Evolutionary conservation across 106 monocot genomes (phyloP).

Genomic region (Gastrodia elata): DNA sequence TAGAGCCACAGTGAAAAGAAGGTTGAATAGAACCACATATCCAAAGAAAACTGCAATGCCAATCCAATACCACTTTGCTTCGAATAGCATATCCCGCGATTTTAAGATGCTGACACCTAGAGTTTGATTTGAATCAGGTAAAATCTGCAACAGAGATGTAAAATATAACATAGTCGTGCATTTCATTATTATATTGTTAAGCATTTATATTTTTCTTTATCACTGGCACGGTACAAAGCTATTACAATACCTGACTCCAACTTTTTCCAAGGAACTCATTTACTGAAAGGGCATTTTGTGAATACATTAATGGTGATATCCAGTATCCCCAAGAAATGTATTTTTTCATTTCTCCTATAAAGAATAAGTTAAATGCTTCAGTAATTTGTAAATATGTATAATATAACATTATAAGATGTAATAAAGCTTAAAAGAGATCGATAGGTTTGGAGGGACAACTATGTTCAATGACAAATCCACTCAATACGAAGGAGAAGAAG

Average conservation of each 20-base stretch:
- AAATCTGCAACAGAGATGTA: constrained; percentile 13
- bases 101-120: constrained; percentile 36
- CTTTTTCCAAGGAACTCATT: constrained; percentile 62
- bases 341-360: constrained; percentile 47
- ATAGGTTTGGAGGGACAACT: constrained; percentile 14
- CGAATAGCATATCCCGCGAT: constrained; percentile 40
- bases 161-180: no score
- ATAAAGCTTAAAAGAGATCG: not conserved
- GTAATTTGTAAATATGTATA: not conserved
- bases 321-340: constrained; percentile 81
- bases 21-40: constrained; percentile 47
- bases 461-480: constrained; percentile 59
- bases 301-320: constrained; percentile 65
- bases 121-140: constrained; percentile 15
- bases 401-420: not conserved
- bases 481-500: constrained; percentile 42
- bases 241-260: constrained; percentile 39
- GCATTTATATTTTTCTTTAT: no score
- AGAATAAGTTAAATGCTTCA: not conserved
- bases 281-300: constrained; percentile 43
- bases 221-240: not conserved
- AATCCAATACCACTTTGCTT: constrained; percentile 77
- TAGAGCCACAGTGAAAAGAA: constrained; percentile 31
- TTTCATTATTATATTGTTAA: not conserved
- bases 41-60: constrained; percentile 42